These are phyloP conservation scores for Diaporthe humulicola DNA, from an alignment of 2,329 filamentous ascomycete genomes.

Conservation along the genomic window DNA sequence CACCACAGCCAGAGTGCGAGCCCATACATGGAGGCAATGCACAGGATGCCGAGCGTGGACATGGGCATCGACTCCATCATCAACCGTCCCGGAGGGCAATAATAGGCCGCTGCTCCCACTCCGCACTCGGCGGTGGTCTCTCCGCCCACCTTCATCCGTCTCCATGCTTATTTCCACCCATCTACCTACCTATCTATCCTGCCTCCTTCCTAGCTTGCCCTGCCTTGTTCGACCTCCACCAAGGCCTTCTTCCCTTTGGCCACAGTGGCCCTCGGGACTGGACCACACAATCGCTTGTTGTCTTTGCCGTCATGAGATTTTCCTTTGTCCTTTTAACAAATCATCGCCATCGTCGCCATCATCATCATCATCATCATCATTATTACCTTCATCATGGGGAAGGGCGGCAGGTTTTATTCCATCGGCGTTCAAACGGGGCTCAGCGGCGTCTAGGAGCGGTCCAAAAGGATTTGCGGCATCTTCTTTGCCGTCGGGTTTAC, in stretches of 20 bases:
- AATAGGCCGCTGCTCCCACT: not conserved
- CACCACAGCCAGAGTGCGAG: slow-evolving; percentile 56
- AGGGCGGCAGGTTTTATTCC: slow-evolving; percentile 1
- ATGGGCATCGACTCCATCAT: slow-evolving; percentile 74
- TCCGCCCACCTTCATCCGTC: not conserved
- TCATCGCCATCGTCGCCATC: not conserved
- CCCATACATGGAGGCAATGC: slow-evolving; percentile 61
- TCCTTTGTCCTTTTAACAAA: slow-evolving; percentile 30
- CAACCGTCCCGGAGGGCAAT: slow-evolving; percentile 56
- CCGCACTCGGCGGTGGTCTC: not conserved
- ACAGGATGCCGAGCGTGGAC: slow-evolving; percentile 67
- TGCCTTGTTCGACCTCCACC: slow-evolving; percentile 5
- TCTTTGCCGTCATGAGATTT: slow-evolving; percentile 4
- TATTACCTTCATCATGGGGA: not conserved
- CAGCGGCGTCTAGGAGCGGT: slow-evolving; percentile 22
- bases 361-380: not conserved
- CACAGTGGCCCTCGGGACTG: slow-evolving; percentile 2
- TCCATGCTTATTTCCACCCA: not conserved
- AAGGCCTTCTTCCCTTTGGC: slow-evolving; percentile 26
- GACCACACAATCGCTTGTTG: slow-evolving; percentile 8
- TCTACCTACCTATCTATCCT: not conserved
- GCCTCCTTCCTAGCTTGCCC: not conserved
- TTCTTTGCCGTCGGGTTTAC: slow-evolving; percentile 32
- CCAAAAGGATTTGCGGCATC: slow-evolving; percentile 22
- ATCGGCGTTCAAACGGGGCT: slow-evolving; percentile 23